phyloP scores from a whole-genome alignment of 768 basidiomycete genomes.

The Lactifluus piperatus region DNA sequence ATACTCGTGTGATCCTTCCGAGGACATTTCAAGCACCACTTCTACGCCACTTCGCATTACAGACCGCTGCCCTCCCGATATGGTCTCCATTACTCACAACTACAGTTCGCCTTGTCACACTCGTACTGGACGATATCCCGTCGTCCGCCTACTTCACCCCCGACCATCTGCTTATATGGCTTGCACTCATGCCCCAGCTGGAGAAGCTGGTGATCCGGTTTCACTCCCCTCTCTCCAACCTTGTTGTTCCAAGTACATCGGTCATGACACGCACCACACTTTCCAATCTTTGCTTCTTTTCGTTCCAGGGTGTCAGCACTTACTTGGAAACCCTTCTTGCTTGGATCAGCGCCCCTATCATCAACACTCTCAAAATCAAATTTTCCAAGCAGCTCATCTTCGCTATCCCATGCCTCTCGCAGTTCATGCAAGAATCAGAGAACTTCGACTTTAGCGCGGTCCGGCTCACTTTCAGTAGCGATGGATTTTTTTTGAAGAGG shows the following conservation, averaged over 20 bases:
- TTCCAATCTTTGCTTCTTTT: neutral
- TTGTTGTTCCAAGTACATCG: neutral
- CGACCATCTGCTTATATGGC: neutral
- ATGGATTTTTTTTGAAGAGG: neutral
- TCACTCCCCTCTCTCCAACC: too few relatives aligned
- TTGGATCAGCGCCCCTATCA: neutral
- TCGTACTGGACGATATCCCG: neutral
- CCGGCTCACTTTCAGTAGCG: neutral
- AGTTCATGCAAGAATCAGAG: neutral
- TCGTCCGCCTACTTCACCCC: neutral
- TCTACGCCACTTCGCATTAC: neutral
- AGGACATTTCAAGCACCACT: neutral
- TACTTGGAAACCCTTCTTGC: neutral
- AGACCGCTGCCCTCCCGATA: neutral
- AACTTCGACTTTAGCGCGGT: neutral
- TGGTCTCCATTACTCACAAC: neutral
- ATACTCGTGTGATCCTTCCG: neutral
- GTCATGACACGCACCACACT: neutral
- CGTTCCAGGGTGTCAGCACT: neutral
- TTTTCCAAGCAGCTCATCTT: neutral
- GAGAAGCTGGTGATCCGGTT: neutral
- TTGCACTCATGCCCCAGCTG: neutral
- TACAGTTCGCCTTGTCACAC: neutral
- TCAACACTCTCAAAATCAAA: neutral
- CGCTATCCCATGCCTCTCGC: neutral